A percentile compares a stretch with the other conserved stretches of the same genome.
Evolutionary conservation across 306 rosid species (phyloP).

Genomic region (Malus orientalis): DNA sequence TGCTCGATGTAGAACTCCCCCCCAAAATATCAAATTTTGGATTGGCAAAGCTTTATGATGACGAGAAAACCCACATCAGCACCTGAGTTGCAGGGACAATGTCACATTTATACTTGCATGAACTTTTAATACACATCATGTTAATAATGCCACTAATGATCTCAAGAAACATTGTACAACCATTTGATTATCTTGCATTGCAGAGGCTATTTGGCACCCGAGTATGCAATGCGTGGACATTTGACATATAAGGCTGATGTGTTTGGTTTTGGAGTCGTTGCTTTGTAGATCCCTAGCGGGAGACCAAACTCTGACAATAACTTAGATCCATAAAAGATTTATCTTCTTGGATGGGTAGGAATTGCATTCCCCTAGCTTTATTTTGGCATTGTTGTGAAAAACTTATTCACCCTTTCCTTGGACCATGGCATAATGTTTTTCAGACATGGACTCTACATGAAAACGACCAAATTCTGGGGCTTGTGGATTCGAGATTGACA

Average conservation of each 20-base stretch:
- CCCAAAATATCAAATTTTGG: conserved; percentile 33
- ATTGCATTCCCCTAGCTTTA: too few relatives aligned
- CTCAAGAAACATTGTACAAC: background rate
- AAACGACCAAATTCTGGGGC: too few relatives aligned
- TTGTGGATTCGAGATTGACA: too few relatives aligned
- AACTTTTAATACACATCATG: background rate
- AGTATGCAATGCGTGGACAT: conserved; percentile 18
- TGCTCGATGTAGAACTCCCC: conserved; percentile 11
- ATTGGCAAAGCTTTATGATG: conserved; percentile 31
- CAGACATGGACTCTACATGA: too few relatives aligned
- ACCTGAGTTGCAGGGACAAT: conserved; percentile 33
- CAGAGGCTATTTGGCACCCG: conserved; percentile 24
- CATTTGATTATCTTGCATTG: background rate
- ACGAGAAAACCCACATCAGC: conserved; percentile 27
- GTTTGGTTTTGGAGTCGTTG: conserved; percentile 16
- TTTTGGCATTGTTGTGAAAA: too few relatives aligned
- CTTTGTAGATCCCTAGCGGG: too few relatives aligned
- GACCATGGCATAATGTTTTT: too few relatives aligned
- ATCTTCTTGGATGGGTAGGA: too few relatives aligned
- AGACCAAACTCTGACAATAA: too few relatives aligned
- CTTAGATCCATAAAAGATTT: too few relatives aligned
- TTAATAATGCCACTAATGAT: background rate
- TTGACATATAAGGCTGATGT: conserved; percentile 12
- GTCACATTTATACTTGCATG: background rate
- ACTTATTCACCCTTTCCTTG: too few relatives aligned